Conservation (phyloP, 2,329 filamentous ascomycete genomes). For the Aspergillus amoenus region DNA sequence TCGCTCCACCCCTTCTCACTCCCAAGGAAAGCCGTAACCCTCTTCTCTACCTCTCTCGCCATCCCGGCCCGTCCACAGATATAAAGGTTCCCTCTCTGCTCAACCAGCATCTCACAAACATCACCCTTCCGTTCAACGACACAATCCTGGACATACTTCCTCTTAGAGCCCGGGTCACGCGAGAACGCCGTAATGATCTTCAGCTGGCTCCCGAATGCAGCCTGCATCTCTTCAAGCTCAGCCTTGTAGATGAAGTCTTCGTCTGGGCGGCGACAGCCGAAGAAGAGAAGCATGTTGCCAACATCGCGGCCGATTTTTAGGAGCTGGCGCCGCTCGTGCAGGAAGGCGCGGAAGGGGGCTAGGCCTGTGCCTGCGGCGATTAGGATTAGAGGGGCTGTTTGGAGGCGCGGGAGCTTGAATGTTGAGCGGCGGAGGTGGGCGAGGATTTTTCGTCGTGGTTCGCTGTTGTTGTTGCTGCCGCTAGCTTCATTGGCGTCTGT, state of each 20-base stretch:
- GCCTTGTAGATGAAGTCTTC: constrained; percentile 40
- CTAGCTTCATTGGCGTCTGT: constrained; percentile 75
- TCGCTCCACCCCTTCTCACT: constrained; percentile 39
- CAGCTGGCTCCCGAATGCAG: constrained; percentile 17
- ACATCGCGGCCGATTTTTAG: constrained; percentile 35
- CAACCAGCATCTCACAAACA: constrained; percentile 35
- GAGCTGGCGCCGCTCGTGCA: constrained; percentile 42
- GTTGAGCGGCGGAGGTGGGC: constrained; percentile 93
- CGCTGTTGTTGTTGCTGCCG: constrained; percentile 67
- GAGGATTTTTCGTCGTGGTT: constrained; percentile 63
- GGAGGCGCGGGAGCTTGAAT: constrained; percentile 75
- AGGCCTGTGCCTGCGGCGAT: constrained; percentile 53
- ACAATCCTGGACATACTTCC: constrained; percentile 42
- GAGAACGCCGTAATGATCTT: constrained; percentile 31
- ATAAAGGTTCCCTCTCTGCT: constrained; percentile 42
- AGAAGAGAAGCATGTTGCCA: constrained; percentile 43
- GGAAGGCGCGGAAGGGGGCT: constrained; percentile 48
- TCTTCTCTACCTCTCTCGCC: constrained; percentile 45
- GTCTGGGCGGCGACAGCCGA: constrained; percentile 39
- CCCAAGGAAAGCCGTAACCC: constrained; percentile 38
- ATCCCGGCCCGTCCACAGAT: constrained; percentile 38
- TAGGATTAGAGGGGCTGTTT: constrained; percentile 52
- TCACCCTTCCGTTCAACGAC: constrained; percentile 29
- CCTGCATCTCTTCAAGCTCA: constrained; percentile 28
- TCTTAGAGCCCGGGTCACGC: neutral